phyloP scores from a whole-genome alignment of 2,329 filamentous ascomycete species.

The Stagonosporopsis chrysanthemi region DNA sequence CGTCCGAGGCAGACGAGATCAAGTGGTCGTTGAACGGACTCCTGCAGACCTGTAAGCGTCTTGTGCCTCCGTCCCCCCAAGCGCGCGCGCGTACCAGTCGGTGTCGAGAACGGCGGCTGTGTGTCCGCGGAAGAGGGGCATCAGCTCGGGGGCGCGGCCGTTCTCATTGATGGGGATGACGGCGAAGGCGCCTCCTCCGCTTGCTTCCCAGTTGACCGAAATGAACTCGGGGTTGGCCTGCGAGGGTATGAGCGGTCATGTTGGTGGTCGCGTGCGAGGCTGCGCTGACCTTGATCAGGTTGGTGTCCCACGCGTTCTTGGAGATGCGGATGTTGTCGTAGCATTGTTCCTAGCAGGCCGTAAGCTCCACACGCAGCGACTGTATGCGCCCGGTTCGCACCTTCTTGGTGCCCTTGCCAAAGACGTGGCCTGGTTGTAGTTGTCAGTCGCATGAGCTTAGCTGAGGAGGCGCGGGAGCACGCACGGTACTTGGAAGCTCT shows the following conservation, averaged over 20 bases:
- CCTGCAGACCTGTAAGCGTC: conserved; percentile 59
- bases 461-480: conserved; percentile 29
- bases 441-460: conserved; percentile 36
- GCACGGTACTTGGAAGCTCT: conserved; percentile 77
- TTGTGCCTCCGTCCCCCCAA: background rate
- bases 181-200: conserved; percentile 94
- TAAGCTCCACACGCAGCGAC: conserved; percentile 18
- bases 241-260: conserved; percentile 36
- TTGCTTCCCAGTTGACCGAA: conserved; percentile 97
- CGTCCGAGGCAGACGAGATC: conserved; percentile 92
- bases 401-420: conserved; percentile 93
- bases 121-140: conserved; percentile 95
- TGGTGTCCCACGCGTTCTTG: conserved; percentile 99
- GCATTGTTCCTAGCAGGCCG: conserved; percentile 75
- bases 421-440: conserved; percentile 81
- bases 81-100: conserved; percentile 72
- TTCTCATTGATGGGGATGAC: conserved; percentile 90
- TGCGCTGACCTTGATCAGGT: conserved; percentile 85
- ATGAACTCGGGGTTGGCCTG: conserved; percentile 96
- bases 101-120: conserved; percentile 96
- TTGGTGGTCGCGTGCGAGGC: conserved; percentile 37
- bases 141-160: conserved; percentile 88
- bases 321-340: conserved; percentile 98
- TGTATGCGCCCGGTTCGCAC: conserved; percentile 45
- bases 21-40: conserved; percentile 95